phyloP scores from a whole-genome alignment of 2,329 filamentous ascomycete species.

The Meredithiella fracta region DNA sequence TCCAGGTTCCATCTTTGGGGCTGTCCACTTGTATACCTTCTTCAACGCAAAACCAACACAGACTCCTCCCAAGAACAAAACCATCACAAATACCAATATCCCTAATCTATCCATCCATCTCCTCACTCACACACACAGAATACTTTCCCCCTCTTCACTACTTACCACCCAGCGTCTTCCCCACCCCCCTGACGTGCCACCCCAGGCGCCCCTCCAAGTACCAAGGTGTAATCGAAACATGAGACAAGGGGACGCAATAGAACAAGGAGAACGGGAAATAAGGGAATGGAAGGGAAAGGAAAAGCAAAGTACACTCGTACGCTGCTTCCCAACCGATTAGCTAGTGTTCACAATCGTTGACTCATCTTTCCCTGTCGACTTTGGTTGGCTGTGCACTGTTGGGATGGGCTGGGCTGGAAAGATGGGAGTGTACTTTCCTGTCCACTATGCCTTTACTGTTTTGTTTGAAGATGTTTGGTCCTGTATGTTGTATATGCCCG shows the following conservation, averaged over 20 bases:
- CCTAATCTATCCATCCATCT: too few species aligned
- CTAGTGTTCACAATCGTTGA: neutral
- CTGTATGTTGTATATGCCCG: neutral
- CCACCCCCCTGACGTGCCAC: neutral
- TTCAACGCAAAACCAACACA: too few species aligned
- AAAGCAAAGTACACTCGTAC: neutral
- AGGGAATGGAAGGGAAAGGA: too few species aligned
- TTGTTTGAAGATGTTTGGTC: neutral
- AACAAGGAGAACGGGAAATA: slow-evolving; percentile 1
- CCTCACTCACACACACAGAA: too few species aligned
- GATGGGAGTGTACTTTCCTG: neutral
- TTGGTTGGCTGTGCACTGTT: neutral
- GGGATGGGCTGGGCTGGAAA: neutral
- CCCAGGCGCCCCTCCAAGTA: neutral
- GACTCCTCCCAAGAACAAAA: too few species aligned
- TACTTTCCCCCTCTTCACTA: too few species aligned
- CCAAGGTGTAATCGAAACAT: neutral
- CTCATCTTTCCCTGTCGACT: slow-evolving; percentile 7
- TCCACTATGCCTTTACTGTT: neutral
- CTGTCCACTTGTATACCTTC: too few species aligned
- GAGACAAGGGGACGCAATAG: neutral
- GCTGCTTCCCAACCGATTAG: neutral
- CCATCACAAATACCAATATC: too few species aligned
- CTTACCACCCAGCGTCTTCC: too few species aligned
- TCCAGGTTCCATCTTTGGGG: too few species aligned